Percentiles rank a stretch among this genome's conserved stretches.
Evolutionary conservation across 1,139 yeast genomes (phyloP).

Genomic region (Kodamaea alishanica): DNA sequence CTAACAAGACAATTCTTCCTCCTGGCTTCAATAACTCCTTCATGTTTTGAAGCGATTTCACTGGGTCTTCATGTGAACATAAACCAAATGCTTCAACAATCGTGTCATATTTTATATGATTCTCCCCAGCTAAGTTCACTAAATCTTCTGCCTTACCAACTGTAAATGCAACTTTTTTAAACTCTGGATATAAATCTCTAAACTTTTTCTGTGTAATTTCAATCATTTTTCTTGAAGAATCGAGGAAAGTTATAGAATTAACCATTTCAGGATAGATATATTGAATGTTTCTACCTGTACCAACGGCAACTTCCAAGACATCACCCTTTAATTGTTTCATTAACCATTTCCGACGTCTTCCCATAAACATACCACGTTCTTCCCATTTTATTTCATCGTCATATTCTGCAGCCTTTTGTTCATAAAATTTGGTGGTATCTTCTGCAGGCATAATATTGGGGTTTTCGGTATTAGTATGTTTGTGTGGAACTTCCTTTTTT

Average conservation of each 20-base stretch:
- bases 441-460: conserved; percentile 57
- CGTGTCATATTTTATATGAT: conserved; percentile 70
- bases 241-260: conserved; percentile 76
- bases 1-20: conserved; percentile 84
- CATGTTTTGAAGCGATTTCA: conserved; percentile 73
- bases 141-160: conserved; percentile 92
- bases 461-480: conserved; percentile 28
- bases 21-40: conserved; percentile 71
- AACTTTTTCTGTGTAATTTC: conserved; percentile 77
- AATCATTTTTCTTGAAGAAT: conserved; percentile 82
- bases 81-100: conserved; percentile 91
- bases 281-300: conserved; percentile 90
- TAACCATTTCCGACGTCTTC: conserved; percentile 77
- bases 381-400: conserved; percentile 84
- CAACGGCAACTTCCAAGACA: conserved; percentile 91
- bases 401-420: conserved; percentile 72
- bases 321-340: conserved; percentile 81
- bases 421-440: conserved; percentile 84
- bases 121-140: conserved; percentile 47
- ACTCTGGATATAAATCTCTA: conserved; percentile 59
- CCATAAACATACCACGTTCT: conserved; percentile 78
- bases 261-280: conserved; percentile 61
- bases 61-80: conserved; percentile 95
- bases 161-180: conserved; percentile 73
- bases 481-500: conserved; percentile 4